Base-by-base conservation (phyloP, 2,329 filamentous ascomycete species). In the Arthrobotrys conoides region DNA sequence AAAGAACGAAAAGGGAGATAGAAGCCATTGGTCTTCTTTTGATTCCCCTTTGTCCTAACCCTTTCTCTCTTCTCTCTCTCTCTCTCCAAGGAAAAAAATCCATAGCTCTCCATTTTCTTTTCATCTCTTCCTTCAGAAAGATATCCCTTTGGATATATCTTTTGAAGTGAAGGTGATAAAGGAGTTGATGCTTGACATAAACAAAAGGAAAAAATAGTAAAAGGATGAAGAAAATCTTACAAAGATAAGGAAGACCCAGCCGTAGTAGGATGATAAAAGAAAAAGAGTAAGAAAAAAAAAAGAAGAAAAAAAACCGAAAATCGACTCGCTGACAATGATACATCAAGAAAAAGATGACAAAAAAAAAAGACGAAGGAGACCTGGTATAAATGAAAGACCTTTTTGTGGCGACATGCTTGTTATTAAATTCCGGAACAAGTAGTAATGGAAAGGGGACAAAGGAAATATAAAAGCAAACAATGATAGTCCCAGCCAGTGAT, bases 281-380 rank as follows among this genome's bases (percentile, higher is more conserved):
- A 65, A 75, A 71, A 61, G 27, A 30, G 27, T 55, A 53, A 55
- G 44, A 51, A 55, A 73, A 70, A 71, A 30, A 61, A 65, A 75
- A 71, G 53, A 6, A 30, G 27, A 48, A 53, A 55, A 33, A 51
- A 55, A 53, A 68, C 16, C 68, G 64, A 70, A 71, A 24, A 51
- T 46, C 44, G 71, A 80, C 63, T 76, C 79, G 80, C 72, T 73
- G 77, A 75, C 80, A 80, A 78, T 77, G 67, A 76, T 77, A 71
- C 66, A 71, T 69, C 48, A 65, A 57, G 59, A 70, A 36, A 44
- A 71, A 61, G 55, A 55, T 73, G 22, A 69, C 18, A 38, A 38
- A 9, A 6, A 8, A 22, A 51, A 20, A 22, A 44, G 24, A 72
- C 57, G 27, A 48, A 55, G 12, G 20, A 70, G 75, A 57, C 66